phyloP scores from a whole-genome alignment of 768 basidiomycete genomes.

The Hygrophoropsis aurantiaca region DNA sequence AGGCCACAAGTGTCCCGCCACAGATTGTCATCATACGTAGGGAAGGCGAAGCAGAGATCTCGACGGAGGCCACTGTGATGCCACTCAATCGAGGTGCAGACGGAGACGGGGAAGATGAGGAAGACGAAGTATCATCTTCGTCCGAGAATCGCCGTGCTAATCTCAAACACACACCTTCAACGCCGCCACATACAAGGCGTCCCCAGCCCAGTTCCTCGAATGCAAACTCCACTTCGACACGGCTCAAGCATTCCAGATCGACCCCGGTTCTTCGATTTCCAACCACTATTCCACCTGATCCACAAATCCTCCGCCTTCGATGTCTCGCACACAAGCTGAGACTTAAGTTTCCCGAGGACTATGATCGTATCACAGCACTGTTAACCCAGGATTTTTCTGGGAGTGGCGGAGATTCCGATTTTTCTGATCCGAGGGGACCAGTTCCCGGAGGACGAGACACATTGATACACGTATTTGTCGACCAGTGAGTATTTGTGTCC shows the following conservation, averaged over 20 bases:
- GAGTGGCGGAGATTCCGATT: constrained; percentile 33
- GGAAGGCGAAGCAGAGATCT: constrained; percentile 16
- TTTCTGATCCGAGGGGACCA: constrained; percentile 33
- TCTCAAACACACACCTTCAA: constrained; percentile 29
- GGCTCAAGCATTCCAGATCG: constrained; percentile 44
- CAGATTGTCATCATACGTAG: constrained; percentile 27
- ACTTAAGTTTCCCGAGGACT: constrained; percentile 55
- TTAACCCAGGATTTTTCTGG: constrained; percentile 30
- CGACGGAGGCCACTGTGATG: constrained; percentile 19
- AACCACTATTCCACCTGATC: constrained; percentile 42
- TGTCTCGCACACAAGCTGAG: constrained; percentile 56
- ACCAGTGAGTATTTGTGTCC: constrained; percentile 44
- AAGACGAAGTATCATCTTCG: constrained; percentile 29
- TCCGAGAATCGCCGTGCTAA: constrained; percentile 13
- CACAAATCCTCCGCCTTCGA: constrained; percentile 49
- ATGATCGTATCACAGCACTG: constrained; percentile 27
- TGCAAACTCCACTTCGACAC: constrained; percentile 20
- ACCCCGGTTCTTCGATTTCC: constrained; percentile 44
- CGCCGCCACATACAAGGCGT: constrained; percentile 18
- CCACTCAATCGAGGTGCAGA: constrained; percentile 19
- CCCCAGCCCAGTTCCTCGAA: constrained; percentile 10
- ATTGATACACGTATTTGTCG: constrained; percentile 41
- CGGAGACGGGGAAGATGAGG: constrained; percentile 27
- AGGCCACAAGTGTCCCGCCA: constrained; percentile 2
- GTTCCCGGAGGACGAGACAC: constrained; percentile 31